Conservation (phyloP, 192 early-diverging fungal species). For the Oehlia diaphana region DNA sequence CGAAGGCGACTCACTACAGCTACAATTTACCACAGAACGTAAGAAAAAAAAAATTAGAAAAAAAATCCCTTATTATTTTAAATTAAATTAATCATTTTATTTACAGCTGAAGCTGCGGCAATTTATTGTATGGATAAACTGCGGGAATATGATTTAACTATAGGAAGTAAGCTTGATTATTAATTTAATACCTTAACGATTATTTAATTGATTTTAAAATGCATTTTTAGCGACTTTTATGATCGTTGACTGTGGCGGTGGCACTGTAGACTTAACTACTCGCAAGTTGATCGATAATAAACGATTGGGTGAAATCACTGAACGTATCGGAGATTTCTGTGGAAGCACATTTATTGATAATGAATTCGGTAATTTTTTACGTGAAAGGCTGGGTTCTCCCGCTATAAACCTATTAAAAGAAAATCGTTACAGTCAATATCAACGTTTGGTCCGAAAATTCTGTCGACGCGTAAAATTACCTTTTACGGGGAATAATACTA, state of each 20-base stretch:
- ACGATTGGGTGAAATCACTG: slow-evolving; percentile 34
- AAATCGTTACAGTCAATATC: slow-evolving; percentile 21
- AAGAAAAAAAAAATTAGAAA: background rate
- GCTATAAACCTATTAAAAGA: slow-evolving; percentile 36
- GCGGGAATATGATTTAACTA: background rate
- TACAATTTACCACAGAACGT: slow-evolving; percentile 22
- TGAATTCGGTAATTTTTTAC: slow-evolving; percentile 42
- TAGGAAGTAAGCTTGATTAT: background rate
- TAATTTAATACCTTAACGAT: background rate
- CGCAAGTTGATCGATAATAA: slow-evolving; percentile 2
- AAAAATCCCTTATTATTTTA: too few species aligned
- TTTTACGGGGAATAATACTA: background rate
- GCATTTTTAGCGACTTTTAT: slow-evolving; percentile 33
- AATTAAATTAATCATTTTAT: background rate
- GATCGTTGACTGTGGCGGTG: slow-evolving; percentile 49
- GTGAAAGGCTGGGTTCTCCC: slow-evolving; percentile 43
- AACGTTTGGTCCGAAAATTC: background rate
- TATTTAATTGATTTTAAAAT: background rate
- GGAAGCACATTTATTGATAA: slow-evolving; percentile 48
- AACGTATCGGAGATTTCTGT: slow-evolving; percentile 33
- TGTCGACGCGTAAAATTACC: background rate
- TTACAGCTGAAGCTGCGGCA: background rate
- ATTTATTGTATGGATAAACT: background rate
- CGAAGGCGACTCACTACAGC: background rate
- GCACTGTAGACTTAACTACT: slow-evolving; percentile 47